These are phyloP conservation scores for Fusarium metavorans DNA, from an alignment of 2,329 filamentous ascomycete genomes.

Conservation along the genomic window DNA sequence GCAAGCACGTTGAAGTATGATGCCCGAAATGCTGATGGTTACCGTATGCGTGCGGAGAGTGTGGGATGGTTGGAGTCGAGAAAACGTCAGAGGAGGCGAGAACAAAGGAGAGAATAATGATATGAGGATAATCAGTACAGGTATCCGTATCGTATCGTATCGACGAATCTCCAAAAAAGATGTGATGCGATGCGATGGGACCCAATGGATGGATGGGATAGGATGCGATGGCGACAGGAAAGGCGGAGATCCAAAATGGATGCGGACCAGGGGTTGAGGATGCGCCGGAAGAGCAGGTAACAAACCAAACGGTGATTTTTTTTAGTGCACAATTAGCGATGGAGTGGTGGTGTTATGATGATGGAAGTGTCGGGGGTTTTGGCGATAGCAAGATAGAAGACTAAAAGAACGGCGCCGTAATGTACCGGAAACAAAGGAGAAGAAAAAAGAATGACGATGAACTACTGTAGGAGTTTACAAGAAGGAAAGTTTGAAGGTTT, in stretches of 20 bases:
- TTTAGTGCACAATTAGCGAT: constrained; percentile 23
- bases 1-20: constrained; percentile 27
- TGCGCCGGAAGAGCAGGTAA: not conserved
- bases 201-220: constrained; percentile 20
- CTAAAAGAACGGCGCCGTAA: not conserved
- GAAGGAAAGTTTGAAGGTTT: not conserved
- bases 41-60: constrained; percentile 28
- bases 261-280: constrained; percentile 8
- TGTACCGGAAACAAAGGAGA: not conserved
- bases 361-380: not conserved
- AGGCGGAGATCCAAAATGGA: constrained; percentile 26
- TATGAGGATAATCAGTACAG: constrained; percentile 19
- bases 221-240: constrained; percentile 23
- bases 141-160: constrained; percentile 22
- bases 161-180: not conserved
- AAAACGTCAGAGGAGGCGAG: constrained; percentile 24
- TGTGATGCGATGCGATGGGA: not conserved
- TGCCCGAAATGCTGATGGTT: constrained; percentile 36
- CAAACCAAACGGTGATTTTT: constrained; percentile 16
- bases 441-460: not conserved
- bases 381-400: not conserved
- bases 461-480: not conserved
- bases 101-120: constrained; percentile 21
- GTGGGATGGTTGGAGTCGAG: constrained; percentile 20
- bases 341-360: constrained; percentile 1